Evolutionary conservation across 768 basidiomycete species (phyloP).

Genomic region (Lepiota brunneoincarnata): DNA sequence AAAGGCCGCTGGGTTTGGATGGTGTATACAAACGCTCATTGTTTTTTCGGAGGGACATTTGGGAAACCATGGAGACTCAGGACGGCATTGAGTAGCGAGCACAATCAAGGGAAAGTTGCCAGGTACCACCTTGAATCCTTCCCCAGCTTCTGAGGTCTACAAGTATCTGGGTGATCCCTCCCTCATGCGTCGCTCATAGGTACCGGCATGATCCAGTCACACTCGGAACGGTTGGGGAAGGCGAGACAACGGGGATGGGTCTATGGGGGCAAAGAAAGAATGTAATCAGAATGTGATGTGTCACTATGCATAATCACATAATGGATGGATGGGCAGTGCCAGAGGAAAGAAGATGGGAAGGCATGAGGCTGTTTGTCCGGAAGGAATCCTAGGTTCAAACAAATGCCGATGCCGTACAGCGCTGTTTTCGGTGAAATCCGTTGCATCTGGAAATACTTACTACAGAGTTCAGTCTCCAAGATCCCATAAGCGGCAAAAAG

Average conservation of each 20-base stretch:
- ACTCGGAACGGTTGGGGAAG: constrained; percentile 2
- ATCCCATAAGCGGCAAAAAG: neutral
- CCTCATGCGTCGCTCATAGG: neutral
- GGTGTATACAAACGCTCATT: too few relatives aligned
- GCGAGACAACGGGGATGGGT: constrained; percentile 1
- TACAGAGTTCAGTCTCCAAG: neutral
- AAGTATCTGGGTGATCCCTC: neutral
- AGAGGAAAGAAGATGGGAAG: constrained; percentile 1
- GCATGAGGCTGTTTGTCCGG: constrained; percentile 9
- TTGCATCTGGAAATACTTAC: constrained; percentile 10
- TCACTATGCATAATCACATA: constrained; percentile 9
- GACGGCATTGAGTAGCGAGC: too few relatives aligned
- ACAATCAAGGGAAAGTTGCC: too few relatives aligned
- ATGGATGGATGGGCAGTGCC: constrained; percentile 1
- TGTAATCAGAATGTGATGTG: constrained; percentile 7
- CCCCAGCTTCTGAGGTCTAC: too few relatives aligned
- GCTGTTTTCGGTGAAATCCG: constrained; percentile 23
- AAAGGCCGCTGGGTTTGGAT: neutral
- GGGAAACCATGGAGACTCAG: too few relatives aligned
- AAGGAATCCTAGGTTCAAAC: constrained; percentile 22
- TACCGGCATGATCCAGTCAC: neutral
- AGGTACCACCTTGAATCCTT: too few relatives aligned
- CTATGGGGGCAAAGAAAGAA: neutral
- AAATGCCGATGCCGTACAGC: constrained; percentile 24
- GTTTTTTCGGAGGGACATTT: too few relatives aligned